These are phyloP conservation scores for Ustilago shanxiensis DNA, from an alignment of 1,284 basidiomycete species.

Conservation along the genomic window DNA sequence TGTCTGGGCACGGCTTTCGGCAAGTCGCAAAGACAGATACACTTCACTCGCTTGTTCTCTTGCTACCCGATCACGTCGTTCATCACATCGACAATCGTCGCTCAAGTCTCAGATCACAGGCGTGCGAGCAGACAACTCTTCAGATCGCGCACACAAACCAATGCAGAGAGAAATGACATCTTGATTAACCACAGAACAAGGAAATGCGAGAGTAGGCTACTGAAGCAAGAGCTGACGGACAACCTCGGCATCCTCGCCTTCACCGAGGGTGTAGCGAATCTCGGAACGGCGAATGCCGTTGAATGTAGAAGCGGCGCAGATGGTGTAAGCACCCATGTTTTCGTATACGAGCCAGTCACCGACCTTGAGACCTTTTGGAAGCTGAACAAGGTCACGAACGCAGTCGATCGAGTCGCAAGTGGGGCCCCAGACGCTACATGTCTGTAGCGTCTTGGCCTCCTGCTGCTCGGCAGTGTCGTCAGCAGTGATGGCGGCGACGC, in stretches of 20 bases:
- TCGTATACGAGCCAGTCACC: slow-evolving; percentile 93
- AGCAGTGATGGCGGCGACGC: slow-evolving; percentile 26
- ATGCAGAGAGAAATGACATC: too few species aligned
- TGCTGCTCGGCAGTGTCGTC: slow-evolving; percentile 13
- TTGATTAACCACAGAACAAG: too few species aligned
- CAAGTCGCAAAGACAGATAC: too few species aligned
- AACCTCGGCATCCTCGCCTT: slow-evolving; percentile 36
- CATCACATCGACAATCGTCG: too few species aligned
- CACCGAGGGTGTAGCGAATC: slow-evolving; percentile 71
- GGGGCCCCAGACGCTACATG: slow-evolving; percentile 74
- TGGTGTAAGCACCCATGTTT: slow-evolving; percentile 93
- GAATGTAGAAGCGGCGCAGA: slow-evolving; percentile 89
- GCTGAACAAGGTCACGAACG: slow-evolving; percentile 58
- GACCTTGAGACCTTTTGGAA: slow-evolving; percentile 63
- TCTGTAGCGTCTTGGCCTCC: slow-evolving; percentile 71
- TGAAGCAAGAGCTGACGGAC: slow-evolving; percentile 42
- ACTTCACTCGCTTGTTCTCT: too few species aligned
- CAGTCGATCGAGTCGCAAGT: slow-evolving; percentile 92
- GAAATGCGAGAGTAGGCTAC: not conserved
- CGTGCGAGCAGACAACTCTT: too few species aligned
- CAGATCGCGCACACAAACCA: too few species aligned
- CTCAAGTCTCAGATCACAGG: too few species aligned
- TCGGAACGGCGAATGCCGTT: slow-evolving; percentile 75
- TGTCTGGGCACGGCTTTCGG: too few species aligned
- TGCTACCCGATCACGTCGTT: too few species aligned